Percentiles rank a stretch among this genome's conserved stretches.
These are phyloP conservation scores for Microascus cirrosus DNA, from an alignment of 2,329 filamentous ascomycete genomes.

Conservation along the genomic window DNA sequence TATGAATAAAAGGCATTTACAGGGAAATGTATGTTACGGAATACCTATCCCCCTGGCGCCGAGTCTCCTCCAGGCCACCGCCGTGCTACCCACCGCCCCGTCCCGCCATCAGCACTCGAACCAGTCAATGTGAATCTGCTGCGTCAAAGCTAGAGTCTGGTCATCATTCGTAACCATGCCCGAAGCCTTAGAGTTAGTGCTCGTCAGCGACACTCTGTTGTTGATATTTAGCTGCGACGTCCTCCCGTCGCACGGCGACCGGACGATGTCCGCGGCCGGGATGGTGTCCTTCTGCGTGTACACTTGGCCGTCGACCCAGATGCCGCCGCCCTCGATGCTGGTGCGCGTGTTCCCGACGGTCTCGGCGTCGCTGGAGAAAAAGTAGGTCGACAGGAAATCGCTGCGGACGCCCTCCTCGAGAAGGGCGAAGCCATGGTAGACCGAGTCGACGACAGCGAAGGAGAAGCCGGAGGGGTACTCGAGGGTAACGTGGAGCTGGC, in stretches of 20 bases:
- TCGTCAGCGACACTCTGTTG: slow-evolving; percentile 30
- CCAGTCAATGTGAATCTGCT: slow-evolving; percentile 31
- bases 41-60: neutral
- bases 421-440: slow-evolving; percentile 22
- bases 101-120: slow-evolving; percentile 5
- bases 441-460: slow-evolving; percentile 20
- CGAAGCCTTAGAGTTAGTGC: slow-evolving; percentile 20
- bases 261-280: slow-evolving; percentile 19
- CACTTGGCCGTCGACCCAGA: slow-evolving; percentile 19
- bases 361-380: slow-evolving; percentile 20
- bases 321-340: slow-evolving; percentile 17
- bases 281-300: slow-evolving; percentile 22
- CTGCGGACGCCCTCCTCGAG: slow-evolving; percentile 19
- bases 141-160: slow-evolving; percentile 30
- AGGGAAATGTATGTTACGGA: neutral
- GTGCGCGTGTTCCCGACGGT: slow-evolving; percentile 20
- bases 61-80: neutral
- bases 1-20: neutral
- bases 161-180: slow-evolving; percentile 32
- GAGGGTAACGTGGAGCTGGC: slow-evolving; percentile 8
- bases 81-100: neutral
- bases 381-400: slow-evolving; percentile 22
- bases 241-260: slow-evolving; percentile 18
- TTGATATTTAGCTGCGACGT: slow-evolving; percentile 29
- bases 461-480: slow-evolving; percentile 7